Evolutionary conservation across 78 protist genomes (phyloP).

Genomic region (Tieghemostelium lacteum): DNA sequence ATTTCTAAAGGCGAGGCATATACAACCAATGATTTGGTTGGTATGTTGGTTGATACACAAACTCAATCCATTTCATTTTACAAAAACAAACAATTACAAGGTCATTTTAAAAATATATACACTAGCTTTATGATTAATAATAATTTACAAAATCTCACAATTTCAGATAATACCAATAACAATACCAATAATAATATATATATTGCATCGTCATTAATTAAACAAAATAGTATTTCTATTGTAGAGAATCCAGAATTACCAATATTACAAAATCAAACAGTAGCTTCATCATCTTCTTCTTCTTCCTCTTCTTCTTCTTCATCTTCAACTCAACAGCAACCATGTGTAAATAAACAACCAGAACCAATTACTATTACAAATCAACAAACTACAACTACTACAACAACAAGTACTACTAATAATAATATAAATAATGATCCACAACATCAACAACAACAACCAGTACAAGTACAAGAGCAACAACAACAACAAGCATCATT

Average conservation of each 20-base stretch:
- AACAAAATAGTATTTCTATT: constrained; percentile 44
- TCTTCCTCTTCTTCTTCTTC: background rate
- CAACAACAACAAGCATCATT: background rate
- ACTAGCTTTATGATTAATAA: no score
- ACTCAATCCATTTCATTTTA: constrained; percentile 35
- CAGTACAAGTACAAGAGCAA: background rate
- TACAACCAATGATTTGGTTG: constrained; percentile 48
- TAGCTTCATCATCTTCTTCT: background rate
- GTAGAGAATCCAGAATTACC: constrained; percentile 29
- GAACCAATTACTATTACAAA: background rate
- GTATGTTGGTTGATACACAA: constrained; percentile 57
- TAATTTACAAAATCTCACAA: no score
- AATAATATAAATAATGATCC: background rate
- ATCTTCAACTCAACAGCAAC: background rate
- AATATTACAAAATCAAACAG: background rate
- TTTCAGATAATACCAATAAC: background rate
- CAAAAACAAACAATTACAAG: constrained; percentile 29
- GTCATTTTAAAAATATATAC: background rate
- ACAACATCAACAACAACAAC: background rate
- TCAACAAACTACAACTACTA: constrained; percentile 17
- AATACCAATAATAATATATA: constrained; percentile 16
- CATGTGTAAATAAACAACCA: no score
- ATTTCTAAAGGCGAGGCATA: constrained; percentile 8
- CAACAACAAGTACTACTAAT: constrained; percentile 18
- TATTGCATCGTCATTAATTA: constrained; percentile 48